These are phyloP conservation scores for Eremothecium sinecaudum DNA, from an alignment of 1,139 yeast genomes.

Conservation along the genomic window DNA sequence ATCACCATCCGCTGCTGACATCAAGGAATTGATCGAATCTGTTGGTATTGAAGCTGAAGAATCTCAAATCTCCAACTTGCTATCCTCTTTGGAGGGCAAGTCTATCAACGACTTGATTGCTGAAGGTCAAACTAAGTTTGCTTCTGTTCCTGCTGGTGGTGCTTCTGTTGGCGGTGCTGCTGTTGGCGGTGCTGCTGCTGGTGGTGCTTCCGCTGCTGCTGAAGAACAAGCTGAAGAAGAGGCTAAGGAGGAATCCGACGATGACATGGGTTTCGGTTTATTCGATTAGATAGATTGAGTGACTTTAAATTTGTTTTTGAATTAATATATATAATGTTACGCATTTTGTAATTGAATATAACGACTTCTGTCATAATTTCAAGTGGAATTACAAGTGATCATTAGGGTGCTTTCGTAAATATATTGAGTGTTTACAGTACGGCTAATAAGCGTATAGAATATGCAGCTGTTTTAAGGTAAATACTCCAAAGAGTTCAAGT, in stretches of 20 bases:
- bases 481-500: no score
- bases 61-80: constrained; percentile 72
- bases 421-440: background rate
- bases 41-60: constrained; percentile 96
- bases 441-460: no score
- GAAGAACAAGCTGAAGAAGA: constrained; percentile 52
- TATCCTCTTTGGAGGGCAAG: constrained; percentile 93
- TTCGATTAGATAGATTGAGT: constrained; percentile 49
- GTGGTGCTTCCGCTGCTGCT: constrained; percentile 61
- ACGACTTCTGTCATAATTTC: no score
- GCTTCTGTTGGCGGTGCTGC: constrained; percentile 72
- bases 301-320: constrained; percentile 2
- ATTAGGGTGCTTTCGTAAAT: no score
- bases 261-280: constrained; percentile 86
- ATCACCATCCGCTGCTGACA: constrained; percentile 87
- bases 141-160: constrained; percentile 97
- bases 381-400: no score
- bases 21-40: constrained; percentile 79
- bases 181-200: constrained; percentile 61
- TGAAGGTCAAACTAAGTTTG: constrained; percentile 91
- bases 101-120: constrained; percentile 80
- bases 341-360: constrained; percentile 8
- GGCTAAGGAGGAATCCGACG: constrained; percentile 49
- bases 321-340: constrained; percentile 3
- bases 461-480: no score